A percentile compares a stretch with the other conserved stretches of the same genome.
phyloP scores from a whole-genome alignment of 495 filamentous ascomycete species.

The Penicillium longicatenatum region DNA sequence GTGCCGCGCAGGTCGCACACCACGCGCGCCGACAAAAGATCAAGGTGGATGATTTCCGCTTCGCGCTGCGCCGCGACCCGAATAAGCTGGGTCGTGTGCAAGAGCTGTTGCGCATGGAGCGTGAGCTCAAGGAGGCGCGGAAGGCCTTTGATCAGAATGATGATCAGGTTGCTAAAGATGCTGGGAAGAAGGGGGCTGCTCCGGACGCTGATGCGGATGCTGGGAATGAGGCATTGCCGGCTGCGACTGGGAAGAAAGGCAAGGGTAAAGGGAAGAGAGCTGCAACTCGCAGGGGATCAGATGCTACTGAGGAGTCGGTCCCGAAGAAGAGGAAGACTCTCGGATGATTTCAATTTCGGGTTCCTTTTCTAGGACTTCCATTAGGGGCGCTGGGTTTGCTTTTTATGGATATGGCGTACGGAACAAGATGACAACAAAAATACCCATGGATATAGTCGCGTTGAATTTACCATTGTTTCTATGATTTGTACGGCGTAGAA shows the following conservation, averaged over 20 bases:
- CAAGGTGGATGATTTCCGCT: slow-evolving; percentile 97
- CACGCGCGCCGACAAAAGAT: slow-evolving; percentile 88
- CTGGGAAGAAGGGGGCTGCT: slow-evolving; percentile 37
- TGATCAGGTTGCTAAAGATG: slow-evolving; percentile 49
- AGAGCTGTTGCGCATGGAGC: slow-evolving; percentile 80
- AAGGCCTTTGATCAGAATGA: slow-evolving; percentile 65
- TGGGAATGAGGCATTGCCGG: slow-evolving; percentile 21
- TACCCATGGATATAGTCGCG: slow-evolving; percentile 6
- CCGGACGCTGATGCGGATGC: slow-evolving; percentile 10
- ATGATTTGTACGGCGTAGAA: background rate
- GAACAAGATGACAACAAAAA: background rate
- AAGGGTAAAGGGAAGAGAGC: slow-evolving; percentile 47
- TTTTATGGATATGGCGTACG: background rate
- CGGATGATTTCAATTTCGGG: background rate
- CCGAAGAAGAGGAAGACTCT: slow-evolving; percentile 45
- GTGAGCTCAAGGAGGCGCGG: slow-evolving; percentile 73
- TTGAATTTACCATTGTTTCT: background rate
- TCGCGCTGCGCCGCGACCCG: slow-evolving; percentile 81
- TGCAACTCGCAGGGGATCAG: slow-evolving; percentile 36
- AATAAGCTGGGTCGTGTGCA: slow-evolving; percentile 85
- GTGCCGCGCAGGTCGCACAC: slow-evolving; percentile 77
- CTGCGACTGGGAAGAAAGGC: slow-evolving; percentile 34
- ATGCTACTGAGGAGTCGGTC: slow-evolving; percentile 46
- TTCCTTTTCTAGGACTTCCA: background rate
- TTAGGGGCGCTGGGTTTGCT: background rate